Evolutionary conservation across 805 yeast genomes (phyloP).

Genomic region (Schwanniomyces polymorphus): DNA sequence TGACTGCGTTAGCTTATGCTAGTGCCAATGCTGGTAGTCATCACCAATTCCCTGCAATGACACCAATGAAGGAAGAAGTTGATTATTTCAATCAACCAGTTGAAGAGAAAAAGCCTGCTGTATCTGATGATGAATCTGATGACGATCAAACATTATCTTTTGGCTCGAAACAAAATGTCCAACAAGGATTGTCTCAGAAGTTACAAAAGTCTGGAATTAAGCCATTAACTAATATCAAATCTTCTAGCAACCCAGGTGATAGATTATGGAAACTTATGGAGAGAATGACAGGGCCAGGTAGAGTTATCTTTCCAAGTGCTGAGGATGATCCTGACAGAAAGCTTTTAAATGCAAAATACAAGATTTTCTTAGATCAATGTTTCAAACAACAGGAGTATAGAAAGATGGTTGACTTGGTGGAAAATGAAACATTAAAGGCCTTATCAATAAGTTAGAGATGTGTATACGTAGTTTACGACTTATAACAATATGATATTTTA

Average conservation of each 20-base stretch:
- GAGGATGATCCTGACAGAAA: constrained; percentile 61
- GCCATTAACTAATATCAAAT: constrained; percentile 34
- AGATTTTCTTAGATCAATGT: constrained; percentile 86
- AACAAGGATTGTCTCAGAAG: constrained; percentile 51
- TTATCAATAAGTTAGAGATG: background rate
- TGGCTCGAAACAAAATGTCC: constrained; percentile 57
- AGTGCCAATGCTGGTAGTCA: constrained; percentile 27
- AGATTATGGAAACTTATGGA: constrained; percentile 87
- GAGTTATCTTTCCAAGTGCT: constrained; percentile 68
- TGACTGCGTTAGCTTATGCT: constrained; percentile 49
- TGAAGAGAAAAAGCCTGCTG: background rate
- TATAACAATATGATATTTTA: background rate
- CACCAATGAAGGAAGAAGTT: constrained; percentile 37
- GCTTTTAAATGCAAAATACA: constrained; percentile 76
- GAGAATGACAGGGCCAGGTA: constrained; percentile 79
- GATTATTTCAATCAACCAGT: constrained; percentile 42
- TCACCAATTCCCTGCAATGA: constrained; percentile 30
- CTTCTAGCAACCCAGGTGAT: constrained; percentile 47
- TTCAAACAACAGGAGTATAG: constrained; percentile 78
- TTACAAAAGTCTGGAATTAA: constrained; percentile 35
- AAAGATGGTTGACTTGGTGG: constrained; percentile 57
- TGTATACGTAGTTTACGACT: background rate
- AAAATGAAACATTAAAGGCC: constrained; percentile 11
- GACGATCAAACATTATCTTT: constrained; percentile 57
- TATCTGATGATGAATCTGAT: constrained; percentile 33